Evolutionary conservation across 1,284 basidiomycete species (phyloP), one percentile per base, ranked within the genome.

Genomic region (Cystobasidiaceae sp.): DNA sequence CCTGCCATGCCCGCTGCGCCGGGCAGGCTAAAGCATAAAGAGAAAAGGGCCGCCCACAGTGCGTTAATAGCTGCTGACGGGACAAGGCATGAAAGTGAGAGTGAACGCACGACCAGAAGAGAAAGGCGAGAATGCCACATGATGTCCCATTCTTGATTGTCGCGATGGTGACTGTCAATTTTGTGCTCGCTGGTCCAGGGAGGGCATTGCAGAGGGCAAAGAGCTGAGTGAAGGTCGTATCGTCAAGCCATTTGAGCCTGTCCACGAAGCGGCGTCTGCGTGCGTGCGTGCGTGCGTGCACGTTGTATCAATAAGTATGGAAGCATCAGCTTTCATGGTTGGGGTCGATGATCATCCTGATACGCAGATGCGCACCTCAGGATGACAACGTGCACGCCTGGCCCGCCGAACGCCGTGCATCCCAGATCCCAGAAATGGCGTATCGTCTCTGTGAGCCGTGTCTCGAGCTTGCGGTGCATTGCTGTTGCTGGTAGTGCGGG

Each of bases 1-100:
- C 75, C 79, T 19, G 79, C 81, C 83, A 85, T 84, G 2, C 79
- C 80, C 0, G 80, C 68, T 0, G 82, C 81, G 11, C 81, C 82
- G 6, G 82, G 82, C 3, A 82, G 74, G 68, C 75, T 74, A 43
- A 23, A 55, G 46, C 5, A 67, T 8, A n/a, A n/a, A n/a, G 27
- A 62, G 58, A 9, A 34, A 37, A 27, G 51, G 50, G 3, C 52
- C 19, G 7, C 39, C 57, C 13, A 45, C 54, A 48, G 15, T n/a
- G 8, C 45, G 37, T 3, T 44, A 39, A 27, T 41, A 56, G 4
- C 63, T 48, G 41, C 51, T 2, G 66, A n/a, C 7, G 44, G 19
- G 9, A 39, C 34, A 41, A 60, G 57, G n/a, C 44, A 50, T 55
- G 59, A 64, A 7, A 50, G 45, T 23, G 63, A 46, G 17, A 17